Conservation (phyloP, 805 yeast species). For the Kodamaea hsintzibuensis region DNA sequence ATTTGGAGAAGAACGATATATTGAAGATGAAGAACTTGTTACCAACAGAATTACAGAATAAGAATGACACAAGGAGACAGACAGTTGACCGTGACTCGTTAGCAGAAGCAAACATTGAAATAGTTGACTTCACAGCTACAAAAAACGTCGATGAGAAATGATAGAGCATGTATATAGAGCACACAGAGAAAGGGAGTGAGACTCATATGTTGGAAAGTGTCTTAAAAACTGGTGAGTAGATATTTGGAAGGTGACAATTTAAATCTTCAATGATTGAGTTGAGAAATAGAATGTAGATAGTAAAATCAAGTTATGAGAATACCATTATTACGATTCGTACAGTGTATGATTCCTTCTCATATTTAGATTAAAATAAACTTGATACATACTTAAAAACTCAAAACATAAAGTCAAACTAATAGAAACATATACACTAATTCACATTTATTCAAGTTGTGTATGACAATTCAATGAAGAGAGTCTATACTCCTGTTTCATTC, state of each 20-base stretch:
- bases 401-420: too few species aligned
- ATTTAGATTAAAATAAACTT: too few species aligned
- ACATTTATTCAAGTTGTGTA: not conserved
- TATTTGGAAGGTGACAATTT: too few species aligned
- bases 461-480: not conserved
- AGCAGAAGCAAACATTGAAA: slow-evolving; percentile 40
- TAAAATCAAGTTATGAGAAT: too few species aligned
- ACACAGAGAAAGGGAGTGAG: slow-evolving; percentile 3
- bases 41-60: slow-evolving; percentile 41
- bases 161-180: slow-evolving; percentile 7
- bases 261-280: too few species aligned
- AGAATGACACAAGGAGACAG: slow-evolving; percentile 23
- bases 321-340: too few species aligned
- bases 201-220: not conserved
- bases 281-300: too few species aligned
- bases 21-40: slow-evolving; percentile 53
- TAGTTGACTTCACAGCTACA: slow-evolving; percentile 30
- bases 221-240: too few species aligned
- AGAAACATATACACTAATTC: too few species aligned
- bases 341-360: too few species aligned
- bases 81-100: slow-evolving; percentile 26
- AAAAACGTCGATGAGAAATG: not conserved
- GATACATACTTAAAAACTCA: too few species aligned
- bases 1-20: slow-evolving; percentile 68
- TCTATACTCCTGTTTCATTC: not conserved